phyloP scores from a whole-genome alignment of 352 stramenopile genomes.

The Globisporangium yorkense region DNA sequence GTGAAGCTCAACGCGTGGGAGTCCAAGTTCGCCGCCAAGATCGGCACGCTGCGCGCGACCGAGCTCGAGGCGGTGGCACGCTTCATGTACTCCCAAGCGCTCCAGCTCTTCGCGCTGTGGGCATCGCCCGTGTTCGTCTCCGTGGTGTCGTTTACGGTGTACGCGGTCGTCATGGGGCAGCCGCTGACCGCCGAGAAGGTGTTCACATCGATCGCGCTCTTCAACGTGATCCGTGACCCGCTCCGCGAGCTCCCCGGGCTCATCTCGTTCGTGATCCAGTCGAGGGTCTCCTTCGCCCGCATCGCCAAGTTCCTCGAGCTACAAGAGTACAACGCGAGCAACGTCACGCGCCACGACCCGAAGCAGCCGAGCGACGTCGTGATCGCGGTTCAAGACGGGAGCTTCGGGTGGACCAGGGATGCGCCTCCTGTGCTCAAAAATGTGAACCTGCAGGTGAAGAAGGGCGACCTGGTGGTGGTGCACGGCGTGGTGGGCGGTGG shows the following conservation, averaged over 20 bases:
- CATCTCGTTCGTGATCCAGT: slow-evolving; percentile 17
- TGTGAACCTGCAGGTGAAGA: slow-evolving; percentile 28
- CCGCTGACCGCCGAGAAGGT: slow-evolving; percentile 33
- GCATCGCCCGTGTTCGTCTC: slow-evolving; percentile 17
- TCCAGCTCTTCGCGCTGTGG: slow-evolving; percentile 43
- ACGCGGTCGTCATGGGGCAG: slow-evolving; percentile 22
- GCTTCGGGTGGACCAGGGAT: slow-evolving; percentile 19
- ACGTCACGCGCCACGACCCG: slow-evolving; percentile 4
- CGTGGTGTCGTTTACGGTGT: slow-evolving; percentile 29
- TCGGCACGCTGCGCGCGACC: slow-evolving; percentile 36
- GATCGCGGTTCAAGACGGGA: slow-evolving; percentile 19
- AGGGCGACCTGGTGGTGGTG: slow-evolving; percentile 42
- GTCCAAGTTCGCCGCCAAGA: slow-evolving; percentile 52
- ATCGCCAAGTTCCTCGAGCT: slow-evolving; percentile 22
- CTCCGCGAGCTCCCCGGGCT: slow-evolving; percentile 15
- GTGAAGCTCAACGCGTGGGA: slow-evolving; percentile 95
- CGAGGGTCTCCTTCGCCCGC: slow-evolving; percentile 21
- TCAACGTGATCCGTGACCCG: slow-evolving; percentile 30
- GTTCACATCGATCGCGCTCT: slow-evolving; percentile 43
- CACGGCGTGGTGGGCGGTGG: slow-evolving; percentile 36
- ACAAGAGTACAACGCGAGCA: slow-evolving; percentile 12
- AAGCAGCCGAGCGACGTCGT: background rate
- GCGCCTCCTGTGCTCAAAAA: slow-evolving; percentile 26
- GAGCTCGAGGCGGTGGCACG: slow-evolving; percentile 52
- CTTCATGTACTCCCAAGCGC: slow-evolving; percentile 41